Conservation (phyloP, 768 basidiomycete genomes). For the Mycena alexandri region DNA sequence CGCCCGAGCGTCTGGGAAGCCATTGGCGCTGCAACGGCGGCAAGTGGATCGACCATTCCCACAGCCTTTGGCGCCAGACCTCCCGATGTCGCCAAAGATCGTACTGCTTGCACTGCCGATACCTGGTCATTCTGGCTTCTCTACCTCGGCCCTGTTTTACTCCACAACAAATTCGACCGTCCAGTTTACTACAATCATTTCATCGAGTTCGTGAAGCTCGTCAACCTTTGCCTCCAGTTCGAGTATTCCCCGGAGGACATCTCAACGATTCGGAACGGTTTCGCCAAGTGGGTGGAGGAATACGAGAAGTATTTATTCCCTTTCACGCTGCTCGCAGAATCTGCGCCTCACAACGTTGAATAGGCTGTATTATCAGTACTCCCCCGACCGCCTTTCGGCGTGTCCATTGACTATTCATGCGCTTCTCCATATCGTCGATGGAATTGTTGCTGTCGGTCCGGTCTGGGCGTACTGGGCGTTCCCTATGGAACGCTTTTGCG, state of each 20-base stretch:
- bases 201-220: slow-evolving; percentile 37
- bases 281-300: slow-evolving; percentile 45
- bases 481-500: slow-evolving; percentile 12
- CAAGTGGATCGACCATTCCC: slow-evolving; percentile 39
- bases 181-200: background rate
- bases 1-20: slow-evolving; percentile 48
- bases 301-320: slow-evolving; percentile 48
- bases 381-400: background rate
- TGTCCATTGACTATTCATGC: slow-evolving; percentile 8
- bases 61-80: slow-evolving; percentile 40
- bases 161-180: background rate
- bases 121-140: slow-evolving; percentile 1
- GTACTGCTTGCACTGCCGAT: background rate
- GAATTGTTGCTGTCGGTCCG: background rate
- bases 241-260: slow-evolving; percentile 40
- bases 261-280: slow-evolving; percentile 40
- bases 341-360: too few relatives aligned
- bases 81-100: background rate
- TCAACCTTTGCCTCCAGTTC: slow-evolving; percentile 49
- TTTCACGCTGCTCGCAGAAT: too few relatives aligned
- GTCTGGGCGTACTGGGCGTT: slow-evolving; percentile 17
- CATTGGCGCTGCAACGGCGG: slow-evolving; percentile 43
- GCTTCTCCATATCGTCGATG: slow-evolving; percentile 6
- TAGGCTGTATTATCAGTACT: slow-evolving; percentile 13
- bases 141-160: background rate